phyloP scores from a whole-genome alignment of 495 filamentous ascomycete genomes.

The Penicillium alfredii region DNA sequence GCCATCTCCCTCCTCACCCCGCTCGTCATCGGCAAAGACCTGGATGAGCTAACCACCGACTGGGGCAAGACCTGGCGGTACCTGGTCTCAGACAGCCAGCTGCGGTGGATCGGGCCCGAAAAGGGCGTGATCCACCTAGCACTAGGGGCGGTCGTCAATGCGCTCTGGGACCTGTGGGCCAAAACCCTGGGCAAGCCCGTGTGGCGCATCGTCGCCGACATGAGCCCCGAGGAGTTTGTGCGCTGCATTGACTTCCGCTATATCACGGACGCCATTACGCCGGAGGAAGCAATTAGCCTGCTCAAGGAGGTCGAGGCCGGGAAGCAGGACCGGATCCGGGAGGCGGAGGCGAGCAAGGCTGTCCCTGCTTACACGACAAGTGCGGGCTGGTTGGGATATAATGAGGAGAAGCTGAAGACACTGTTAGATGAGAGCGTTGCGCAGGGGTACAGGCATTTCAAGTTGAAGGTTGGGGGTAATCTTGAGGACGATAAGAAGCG shows the following conservation, averaged over 20 bases:
- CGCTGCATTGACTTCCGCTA: slow-evolving; percentile 88
- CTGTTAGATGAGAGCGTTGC: slow-evolving; percentile 65
- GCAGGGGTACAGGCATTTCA: slow-evolving; percentile 82
- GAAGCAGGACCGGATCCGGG: slow-evolving; percentile 60
- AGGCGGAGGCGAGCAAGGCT: slow-evolving; percentile 63
- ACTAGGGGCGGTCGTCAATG: slow-evolving; percentile 85
- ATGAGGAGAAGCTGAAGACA: slow-evolving; percentile 72
- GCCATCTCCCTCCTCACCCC: slow-evolving; percentile 73
- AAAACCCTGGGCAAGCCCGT: slow-evolving; percentile 81
- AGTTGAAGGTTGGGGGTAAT: slow-evolving; percentile 78
- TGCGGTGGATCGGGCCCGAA: slow-evolving; percentile 93
- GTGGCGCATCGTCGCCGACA: slow-evolving; percentile 84
- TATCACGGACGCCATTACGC: slow-evolving; percentile 85
- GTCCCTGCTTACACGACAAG: slow-evolving; percentile 89
- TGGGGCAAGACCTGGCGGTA: slow-evolving; percentile 90
- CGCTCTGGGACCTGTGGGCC: slow-evolving; percentile 93
- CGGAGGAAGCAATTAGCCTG: slow-evolving; percentile 72
- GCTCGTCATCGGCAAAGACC: slow-evolving; percentile 64
- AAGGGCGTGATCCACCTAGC: slow-evolving; percentile 94
- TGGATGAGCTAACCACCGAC: slow-evolving; percentile 68
- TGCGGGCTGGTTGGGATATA: slow-evolving; percentile 93
- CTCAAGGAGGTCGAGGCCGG: slow-evolving; percentile 54
- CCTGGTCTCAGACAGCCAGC: slow-evolving; percentile 81
- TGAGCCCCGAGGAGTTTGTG: slow-evolving; percentile 82
- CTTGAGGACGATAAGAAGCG: slow-evolving; percentile 65